phyloP scores from a whole-genome alignment of 2,329 filamentous ascomycete species.

The Dactylonectria estremocensis region DNA sequence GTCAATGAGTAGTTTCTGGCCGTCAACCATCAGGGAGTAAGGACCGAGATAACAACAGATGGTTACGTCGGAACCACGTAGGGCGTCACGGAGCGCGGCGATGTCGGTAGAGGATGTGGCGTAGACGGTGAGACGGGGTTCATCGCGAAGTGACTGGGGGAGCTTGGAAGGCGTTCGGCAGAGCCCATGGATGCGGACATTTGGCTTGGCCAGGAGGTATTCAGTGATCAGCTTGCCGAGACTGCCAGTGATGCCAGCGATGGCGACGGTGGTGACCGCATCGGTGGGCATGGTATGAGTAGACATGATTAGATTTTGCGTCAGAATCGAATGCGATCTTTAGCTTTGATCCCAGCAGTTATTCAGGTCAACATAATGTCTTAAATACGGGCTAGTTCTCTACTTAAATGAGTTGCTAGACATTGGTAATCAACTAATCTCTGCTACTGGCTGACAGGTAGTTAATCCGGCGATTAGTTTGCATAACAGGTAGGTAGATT shows the following conservation, averaged over 20 bases:
- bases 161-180: conserved; percentile 10
- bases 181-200: conserved; percentile 12
- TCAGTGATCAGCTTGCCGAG: conserved; percentile 10
- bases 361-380: conserved; percentile 7
- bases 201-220: conserved; percentile 10
- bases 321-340: not conserved
- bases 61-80: conserved; percentile 1
- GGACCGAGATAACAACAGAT: conserved; percentile 9
- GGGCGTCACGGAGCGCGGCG: not conserved
- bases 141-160: conserved; percentile 6
- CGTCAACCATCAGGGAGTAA: conserved; percentile 5
- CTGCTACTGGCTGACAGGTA: conserved; percentile 4
- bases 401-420: conserved; percentile 8
- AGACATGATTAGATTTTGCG: conserved; percentile 7
- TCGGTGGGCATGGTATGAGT: conserved; percentile 3
- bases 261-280: conserved; percentile 1
- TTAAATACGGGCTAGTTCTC: conserved; percentile 13
- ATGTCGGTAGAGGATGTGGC: conserved; percentile 1
- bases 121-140: conserved; percentile 13
- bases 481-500: conserved; percentile 13
- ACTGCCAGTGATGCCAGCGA: conserved; percentile 12
- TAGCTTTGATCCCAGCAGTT: conserved; percentile 2
- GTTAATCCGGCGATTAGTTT: conserved; percentile 7
- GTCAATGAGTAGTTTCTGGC: conserved; percentile 13
- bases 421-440: conserved; percentile 1